Base-by-base conservation (phyloP, 345 rosid genomes). In the Luvunga scandens region DNA sequence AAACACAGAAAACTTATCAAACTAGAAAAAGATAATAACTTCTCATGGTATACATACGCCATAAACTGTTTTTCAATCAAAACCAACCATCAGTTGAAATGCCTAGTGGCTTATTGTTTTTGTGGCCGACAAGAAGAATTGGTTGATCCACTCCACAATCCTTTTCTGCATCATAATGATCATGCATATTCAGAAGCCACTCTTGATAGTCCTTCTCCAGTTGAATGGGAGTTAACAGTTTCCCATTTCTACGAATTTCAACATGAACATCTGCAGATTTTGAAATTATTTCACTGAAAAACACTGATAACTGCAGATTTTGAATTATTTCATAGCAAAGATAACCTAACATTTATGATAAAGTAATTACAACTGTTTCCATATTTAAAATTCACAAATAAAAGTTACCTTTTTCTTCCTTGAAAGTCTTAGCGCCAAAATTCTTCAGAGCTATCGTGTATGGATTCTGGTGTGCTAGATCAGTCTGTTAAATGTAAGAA, bases 171-270 rank as follows among this genome's bases (percentile, higher is more conserved):
- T 93, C 98, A 79, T 90, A 89, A 31, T 12, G 66, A 6, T 77
- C 69, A 83, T 93, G 98, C 94, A 93, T 93, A 69, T 83, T 76
- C 59, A 87, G 71, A 83, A 93, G 84, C 98, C 98, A 93, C 5
- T 87, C 85, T 79, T 81, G 83, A 84, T 88, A 91, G 60, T 80
- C 87, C 77, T 84, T 86, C 77, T 90, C 95, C 76, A 93, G 75
- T 77, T 88, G 90, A 24, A 59, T 38, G 53, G 67, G 84, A 25
- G 60, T 77, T 36, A 89, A 45, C 45, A 10, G 3, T 72, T 86
- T 91, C 74, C 85, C 88, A 48, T 28, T 79, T 84, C 82, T 79
- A 73, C 34, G 72, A 69, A 88, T 84, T 79, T 87, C 80, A 76
- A 86, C 73, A 42, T 57, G 25, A 55, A 88, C 76, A 42, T 83